phyloP scores from a whole-genome alignment of 805 yeast genomes.

The Naumovozyma baii region DNA sequence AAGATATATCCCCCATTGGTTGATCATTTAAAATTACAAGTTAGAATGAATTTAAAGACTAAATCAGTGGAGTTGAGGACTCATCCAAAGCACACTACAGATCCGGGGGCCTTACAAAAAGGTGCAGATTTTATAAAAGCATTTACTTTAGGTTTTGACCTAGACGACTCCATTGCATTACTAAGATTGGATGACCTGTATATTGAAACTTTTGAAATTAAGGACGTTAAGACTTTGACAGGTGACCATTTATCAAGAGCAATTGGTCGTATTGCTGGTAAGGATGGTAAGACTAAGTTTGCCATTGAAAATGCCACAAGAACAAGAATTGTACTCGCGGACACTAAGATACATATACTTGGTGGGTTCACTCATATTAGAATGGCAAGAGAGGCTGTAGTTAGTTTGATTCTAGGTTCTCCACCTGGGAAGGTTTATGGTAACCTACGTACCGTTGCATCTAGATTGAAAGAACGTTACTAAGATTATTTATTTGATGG shows the following conservation, averaged over 20 bases:
- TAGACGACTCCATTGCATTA: slow-evolving; percentile 93
- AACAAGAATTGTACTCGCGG: slow-evolving; percentile 96
- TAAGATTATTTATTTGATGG: slow-evolving; percentile 20
- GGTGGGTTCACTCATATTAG: slow-evolving; percentile 96
- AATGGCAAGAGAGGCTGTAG: slow-evolving; percentile 98
- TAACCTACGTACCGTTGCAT: slow-evolving; percentile 90
- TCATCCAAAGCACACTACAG: slow-evolving; percentile 66
- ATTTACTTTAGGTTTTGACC: slow-evolving; percentile 90
- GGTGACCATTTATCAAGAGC: slow-evolving; percentile 98
- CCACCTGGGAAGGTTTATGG: slow-evolving; percentile 99
- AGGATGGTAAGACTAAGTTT: slow-evolving; percentile 96
- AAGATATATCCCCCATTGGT: slow-evolving; percentile 94
- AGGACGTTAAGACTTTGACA: slow-evolving; percentile 88
- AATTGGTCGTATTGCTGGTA: slow-evolving; percentile 98
- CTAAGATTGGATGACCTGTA: slow-evolving; percentile 90
- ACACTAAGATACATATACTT: slow-evolving; percentile 87
- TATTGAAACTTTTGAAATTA: slow-evolving; percentile 93
- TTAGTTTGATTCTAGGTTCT: slow-evolving; percentile 86
- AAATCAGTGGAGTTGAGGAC: slow-evolving; percentile 84
- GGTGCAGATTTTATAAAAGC: slow-evolving; percentile 97
- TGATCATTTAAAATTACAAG: slow-evolving; percentile 89
- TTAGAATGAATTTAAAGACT: slow-evolving; percentile 86
- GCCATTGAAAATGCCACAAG: slow-evolving; percentile 98
- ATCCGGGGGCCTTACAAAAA: slow-evolving; percentile 90
- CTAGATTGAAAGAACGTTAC: slow-evolving; percentile 93